Conservation (phyloP, 2,329 filamentous ascomycete genomes). For the Gyromitra esculenta region DNA sequence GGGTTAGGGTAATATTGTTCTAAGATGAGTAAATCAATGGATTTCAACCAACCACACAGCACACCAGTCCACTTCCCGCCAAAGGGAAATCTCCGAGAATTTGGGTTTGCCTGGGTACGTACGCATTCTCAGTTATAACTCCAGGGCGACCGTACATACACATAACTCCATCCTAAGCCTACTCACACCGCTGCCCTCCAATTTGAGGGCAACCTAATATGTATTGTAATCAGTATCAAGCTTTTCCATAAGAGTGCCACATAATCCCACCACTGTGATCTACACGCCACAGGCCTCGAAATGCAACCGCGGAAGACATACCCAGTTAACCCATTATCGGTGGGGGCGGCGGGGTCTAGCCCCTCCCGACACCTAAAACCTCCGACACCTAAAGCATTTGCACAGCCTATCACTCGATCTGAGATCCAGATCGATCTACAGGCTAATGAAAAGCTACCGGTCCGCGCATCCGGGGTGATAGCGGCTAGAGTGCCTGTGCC, state of each 20-base stretch:
- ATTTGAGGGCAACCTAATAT: no score
- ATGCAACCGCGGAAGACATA: background rate
- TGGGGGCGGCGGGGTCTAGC: background rate
- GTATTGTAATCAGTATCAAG: background rate
- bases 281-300: background rate
- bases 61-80: no score
- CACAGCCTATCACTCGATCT: background rate
- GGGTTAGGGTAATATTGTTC: no score
- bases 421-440: background rate
- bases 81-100: no score
- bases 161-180: no score
- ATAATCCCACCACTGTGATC: background rate
- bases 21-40: no score
- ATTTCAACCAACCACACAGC: no score
- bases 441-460: conserved; percentile 11
- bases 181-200: no score
- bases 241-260: conserved; percentile 2
- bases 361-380: background rate
- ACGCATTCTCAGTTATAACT: no score
- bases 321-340: no score
- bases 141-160: no score
- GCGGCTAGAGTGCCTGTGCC: background rate
- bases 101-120: no score
- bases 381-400: background rate
- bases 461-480: conserved; percentile 4